phyloP scores from a whole-genome alignment of 352 stramenopile genomes.

The Pythium brassicae region DNA sequence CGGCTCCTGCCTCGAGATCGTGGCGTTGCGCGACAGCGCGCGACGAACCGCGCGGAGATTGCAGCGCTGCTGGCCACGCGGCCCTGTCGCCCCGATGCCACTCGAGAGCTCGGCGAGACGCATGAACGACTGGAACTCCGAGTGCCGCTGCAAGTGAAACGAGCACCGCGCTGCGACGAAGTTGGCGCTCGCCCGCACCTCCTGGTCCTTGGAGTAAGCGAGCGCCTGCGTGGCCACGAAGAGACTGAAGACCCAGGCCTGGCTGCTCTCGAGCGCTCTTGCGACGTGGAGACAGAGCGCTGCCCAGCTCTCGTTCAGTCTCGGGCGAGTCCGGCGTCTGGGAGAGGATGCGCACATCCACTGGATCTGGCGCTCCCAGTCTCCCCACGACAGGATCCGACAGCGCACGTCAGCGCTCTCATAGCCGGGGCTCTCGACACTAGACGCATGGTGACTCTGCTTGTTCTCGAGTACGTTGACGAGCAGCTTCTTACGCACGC shows the following conservation, averaged over 20 bases:
- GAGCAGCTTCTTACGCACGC: conserved; percentile 27
- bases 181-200: conserved; percentile 18
- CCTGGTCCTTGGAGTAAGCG: conserved; percentile 20
- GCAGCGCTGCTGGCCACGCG: conserved; percentile 12
- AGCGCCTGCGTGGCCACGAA: conserved; percentile 21
- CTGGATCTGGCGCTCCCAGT: conserved; percentile 24
- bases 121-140: conserved; percentile 18
- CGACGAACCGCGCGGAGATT: conserved; percentile 35
- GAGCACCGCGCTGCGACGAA: conserved; percentile 26
- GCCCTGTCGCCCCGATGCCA: too few relatives aligned
- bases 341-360: conserved; percentile 4
- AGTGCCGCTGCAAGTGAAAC: conserved; percentile 17
- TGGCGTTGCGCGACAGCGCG: conserved; percentile 26
- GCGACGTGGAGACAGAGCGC: conserved; percentile 32
- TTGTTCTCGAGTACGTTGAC: conserved; percentile 15
- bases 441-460: conserved; percentile 5
- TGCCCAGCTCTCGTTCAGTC: conserved; percentile 38
- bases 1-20: conserved; percentile 27
- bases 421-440: conserved; percentile 5
- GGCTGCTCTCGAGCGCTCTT: conserved; percentile 26
- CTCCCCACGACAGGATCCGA: conserved; percentile 22
- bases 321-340: not conserved
- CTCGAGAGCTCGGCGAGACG: conserved; percentile 19
- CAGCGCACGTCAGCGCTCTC: not conserved
- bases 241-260: conserved; percentile 31